A percentile compares a stretch with the other conserved stretches of the same genome.
Evolutionary conservation across 2,329 filamentous ascomycete genomes (phyloP).

Genomic region (Pseudofabraea citricarpa): DNA sequence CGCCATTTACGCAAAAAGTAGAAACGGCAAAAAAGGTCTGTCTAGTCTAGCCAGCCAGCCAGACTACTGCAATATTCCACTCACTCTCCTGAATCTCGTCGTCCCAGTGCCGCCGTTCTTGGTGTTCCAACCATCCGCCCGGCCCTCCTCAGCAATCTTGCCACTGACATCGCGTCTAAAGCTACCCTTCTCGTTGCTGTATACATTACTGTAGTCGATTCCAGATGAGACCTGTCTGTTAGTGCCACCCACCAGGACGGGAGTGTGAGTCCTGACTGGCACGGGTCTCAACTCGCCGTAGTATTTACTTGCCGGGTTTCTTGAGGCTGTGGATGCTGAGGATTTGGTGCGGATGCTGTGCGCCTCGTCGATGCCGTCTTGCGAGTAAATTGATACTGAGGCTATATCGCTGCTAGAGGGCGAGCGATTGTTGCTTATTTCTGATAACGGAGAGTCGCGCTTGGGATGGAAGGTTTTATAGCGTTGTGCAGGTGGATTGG

Average conservation of each 20-base stretch:
- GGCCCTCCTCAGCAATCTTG: constrained; percentile 67
- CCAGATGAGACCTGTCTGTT: constrained; percentile 52
- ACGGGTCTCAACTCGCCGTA: constrained; percentile 53
- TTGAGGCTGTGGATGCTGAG: constrained; percentile 18
- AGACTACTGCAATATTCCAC: constrained; percentile 14
- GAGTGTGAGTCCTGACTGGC: constrained; percentile 42
- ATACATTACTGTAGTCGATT: constrained; percentile 41
- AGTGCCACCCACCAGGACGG: constrained; percentile 41
- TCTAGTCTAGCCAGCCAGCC: no score
- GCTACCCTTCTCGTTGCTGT: constrained; percentile 23
- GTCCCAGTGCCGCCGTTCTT: constrained; percentile 17
- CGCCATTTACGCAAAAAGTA: no score
- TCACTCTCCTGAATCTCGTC: constrained; percentile 34
- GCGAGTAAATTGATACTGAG: constrained; percentile 24
- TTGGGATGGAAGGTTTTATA: constrained; percentile 30
- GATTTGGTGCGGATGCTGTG: no score
- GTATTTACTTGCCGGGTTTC: constrained; percentile 43
- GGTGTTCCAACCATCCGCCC: constrained; percentile 13
- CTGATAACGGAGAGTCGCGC: constrained; percentile 34
- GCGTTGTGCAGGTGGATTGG: constrained; percentile 39
- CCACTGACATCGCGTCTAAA: constrained; percentile 63
- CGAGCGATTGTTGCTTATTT: constrained; percentile 35
- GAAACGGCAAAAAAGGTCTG: no score
- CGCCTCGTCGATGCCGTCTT: constrained; percentile 2
- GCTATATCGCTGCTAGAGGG: constrained; percentile 38